Conservation (phyloP, 106 monocot species). For the Cymbidium sinense region DNA sequence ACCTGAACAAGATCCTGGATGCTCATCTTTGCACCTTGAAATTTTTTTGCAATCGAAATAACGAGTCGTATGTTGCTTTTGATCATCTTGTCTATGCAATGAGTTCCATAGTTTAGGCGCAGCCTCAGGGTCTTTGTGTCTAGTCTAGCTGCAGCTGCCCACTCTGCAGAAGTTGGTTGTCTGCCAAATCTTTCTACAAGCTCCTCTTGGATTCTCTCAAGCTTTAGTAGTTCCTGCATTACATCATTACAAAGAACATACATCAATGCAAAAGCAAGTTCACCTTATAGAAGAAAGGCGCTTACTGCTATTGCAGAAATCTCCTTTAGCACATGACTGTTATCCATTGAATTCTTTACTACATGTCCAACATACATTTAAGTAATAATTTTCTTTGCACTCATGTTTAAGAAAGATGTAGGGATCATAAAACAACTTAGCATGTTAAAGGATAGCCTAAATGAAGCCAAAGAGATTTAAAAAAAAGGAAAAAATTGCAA, state of each 20-base stretch:
- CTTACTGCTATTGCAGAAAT: too few relatives aligned
- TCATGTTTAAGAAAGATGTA: too few relatives aligned
- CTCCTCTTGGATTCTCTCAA: conserved; percentile 64
- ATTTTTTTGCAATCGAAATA: conserved; percentile 94
- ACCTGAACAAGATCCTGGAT: conserved; percentile 99
- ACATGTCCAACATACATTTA: too few relatives aligned
- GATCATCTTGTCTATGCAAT: conserved; percentile 92
- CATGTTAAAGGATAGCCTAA: too few relatives aligned
- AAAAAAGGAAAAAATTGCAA: too few relatives aligned
- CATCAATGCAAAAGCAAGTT: too few relatives aligned
- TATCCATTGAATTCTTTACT: too few relatives aligned
- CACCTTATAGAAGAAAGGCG: too few relatives aligned
- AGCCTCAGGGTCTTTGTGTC: conserved; percentile 64
- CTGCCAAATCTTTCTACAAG: conserved; percentile 53
- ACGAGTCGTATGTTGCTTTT: conserved; percentile 95
- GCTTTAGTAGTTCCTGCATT: conserved; percentile 49
- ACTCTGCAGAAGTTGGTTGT: conserved; percentile 75
- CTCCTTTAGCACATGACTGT: too few relatives aligned
- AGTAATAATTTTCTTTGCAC: too few relatives aligned
- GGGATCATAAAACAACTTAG: too few relatives aligned
- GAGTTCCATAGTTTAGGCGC: conserved; percentile 51
- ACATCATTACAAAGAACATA: conserved; percentile 1
- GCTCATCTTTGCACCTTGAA: conserved; percentile 72
- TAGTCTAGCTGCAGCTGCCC: conserved; percentile 70
- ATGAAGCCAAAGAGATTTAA: too few relatives aligned